Evolutionary conservation across 2,329 filamentous ascomycete genomes (phyloP), one percentile per base, ranked within the genome.

Genomic region (Venturia aucupariae): DNA sequence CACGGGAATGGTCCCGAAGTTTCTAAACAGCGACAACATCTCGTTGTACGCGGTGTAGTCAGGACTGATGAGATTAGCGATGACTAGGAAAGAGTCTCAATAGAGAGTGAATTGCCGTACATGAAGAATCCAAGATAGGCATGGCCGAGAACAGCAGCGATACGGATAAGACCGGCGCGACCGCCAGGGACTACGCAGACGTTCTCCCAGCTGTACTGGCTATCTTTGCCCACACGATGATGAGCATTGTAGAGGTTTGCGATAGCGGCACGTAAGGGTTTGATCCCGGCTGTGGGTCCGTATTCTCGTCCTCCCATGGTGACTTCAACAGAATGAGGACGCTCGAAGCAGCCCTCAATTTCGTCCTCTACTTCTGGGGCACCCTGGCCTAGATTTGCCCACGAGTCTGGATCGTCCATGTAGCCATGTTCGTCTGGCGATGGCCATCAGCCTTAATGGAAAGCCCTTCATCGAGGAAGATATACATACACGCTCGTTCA

Each of bases 201-300:
- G 75, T 97, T 97, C 81, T 97, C 93, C 89, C 90, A 97, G 6
- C 90, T 95, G 76, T 97, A 97, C 78, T 95, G 83, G 76, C 89
- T 93, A 13, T 86, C 82, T 79, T 94, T 95, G 72, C 89, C 91
- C 78, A 93, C 79, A 68, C 93, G 87, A 72, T 97, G 93, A 76
- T 93, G 90, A 75, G 88, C 89, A 72, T 97, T 97, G 83, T 97
- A 97, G 67, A 97, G 83, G 66, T 87, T 86, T 65, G 93, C 93
- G 55, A 97, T 92, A 22, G 93, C 93, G 72, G 91, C 89, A 70
- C 93, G 84, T 68, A 97, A 81, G 32, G 90, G 87, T 79, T 91
- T 93, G 81, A 97, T 97, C 71, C 93, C 93, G 46, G 93, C 92
- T 5, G 92, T 97, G 38, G 93, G 93, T 44, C 91, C 80, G 76